Percentiles rank a stretch among this genome's conserved stretches.
Conservation (phyloP, 75 land plant species). For the Pinus taeda region DNA sequence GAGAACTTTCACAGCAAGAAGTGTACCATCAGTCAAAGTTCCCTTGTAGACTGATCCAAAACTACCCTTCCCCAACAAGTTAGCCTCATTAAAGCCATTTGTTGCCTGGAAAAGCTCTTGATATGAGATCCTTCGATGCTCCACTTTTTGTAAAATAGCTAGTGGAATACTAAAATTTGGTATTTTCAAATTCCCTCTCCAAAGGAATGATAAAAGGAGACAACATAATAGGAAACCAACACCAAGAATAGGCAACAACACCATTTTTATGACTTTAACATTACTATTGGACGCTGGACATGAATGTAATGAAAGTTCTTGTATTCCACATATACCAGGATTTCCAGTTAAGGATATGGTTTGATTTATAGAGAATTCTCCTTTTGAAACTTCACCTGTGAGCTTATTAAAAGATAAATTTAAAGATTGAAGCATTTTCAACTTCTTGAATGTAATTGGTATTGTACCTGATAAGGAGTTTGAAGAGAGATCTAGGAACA, state of each 20-base stretch:
- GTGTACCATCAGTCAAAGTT: neutral
- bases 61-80: slow-evolving; percentile 3
- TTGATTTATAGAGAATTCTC: neutral
- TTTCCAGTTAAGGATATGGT: slow-evolving; percentile 1
- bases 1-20: slow-evolving; percentile 39
- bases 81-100: slow-evolving; percentile 8
- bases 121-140: neutral
- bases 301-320: neutral
- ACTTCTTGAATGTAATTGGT: neutral
- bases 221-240: neutral
- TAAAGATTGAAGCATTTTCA: slow-evolving; percentile 7
- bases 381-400: slow-evolving; percentile 18
- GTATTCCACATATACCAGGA: neutral
- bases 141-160: neutral
- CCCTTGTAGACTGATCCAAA: slow-evolving; percentile 19
- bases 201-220: neutral
- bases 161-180: neutral
- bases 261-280: no score
- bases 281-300: neutral
- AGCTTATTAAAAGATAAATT: slow-evolving; percentile 34
- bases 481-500: slow-evolving; percentile 10
- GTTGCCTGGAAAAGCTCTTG: neutral
- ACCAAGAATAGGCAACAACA: neutral
- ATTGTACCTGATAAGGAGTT: slow-evolving; percentile 12
- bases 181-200: neutral